These are phyloP conservation scores for Monosporozyma aerobia DNA, from an alignment of 805 yeast genomes.

Conservation along the genomic window DNA sequence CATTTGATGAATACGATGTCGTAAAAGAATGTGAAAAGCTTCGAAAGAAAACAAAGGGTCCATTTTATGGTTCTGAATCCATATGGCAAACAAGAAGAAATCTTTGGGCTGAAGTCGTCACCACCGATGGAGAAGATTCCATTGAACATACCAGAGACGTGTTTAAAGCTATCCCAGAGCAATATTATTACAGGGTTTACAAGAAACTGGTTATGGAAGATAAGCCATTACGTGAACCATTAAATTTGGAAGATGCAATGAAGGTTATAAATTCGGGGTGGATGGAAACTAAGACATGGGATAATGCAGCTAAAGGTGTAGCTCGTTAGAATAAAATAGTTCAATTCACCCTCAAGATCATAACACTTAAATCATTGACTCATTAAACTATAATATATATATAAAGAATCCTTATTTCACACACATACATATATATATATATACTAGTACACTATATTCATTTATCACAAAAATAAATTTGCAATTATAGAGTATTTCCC, in stretches of 20 bases:
- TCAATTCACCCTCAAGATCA: too few species aligned
- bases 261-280: slow-evolving; percentile 76
- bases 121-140: background rate
- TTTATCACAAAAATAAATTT: slow-evolving; percentile 1
- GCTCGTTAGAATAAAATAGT: background rate
- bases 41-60: slow-evolving; percentile 28
- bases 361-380: background rate
- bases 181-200: slow-evolving; percentile 55
- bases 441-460: background rate
- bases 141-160: slow-evolving; percentile 12
- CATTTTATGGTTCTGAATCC: slow-evolving; percentile 44
- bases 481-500: background rate
- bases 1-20: slow-evolving; percentile 27
- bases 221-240: slow-evolving; percentile 54
- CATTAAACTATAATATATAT: background rate
- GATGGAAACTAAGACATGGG: slow-evolving; percentile 73
- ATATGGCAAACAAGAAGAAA: slow-evolving; percentile 64
- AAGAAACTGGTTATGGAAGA: slow-evolving; percentile 61
- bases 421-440: background rate
- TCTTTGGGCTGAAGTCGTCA: slow-evolving; percentile 45
- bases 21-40: slow-evolving; percentile 26
- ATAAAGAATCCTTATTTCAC: background rate
- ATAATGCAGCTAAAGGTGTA: slow-evolving; percentile 32
- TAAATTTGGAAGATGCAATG: slow-evolving; percentile 67
- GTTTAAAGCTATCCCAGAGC: slow-evolving; percentile 33